Conservation (phyloP, 2,329 filamentous ascomycete genomes). For the Claviceps sorghi region DNA sequence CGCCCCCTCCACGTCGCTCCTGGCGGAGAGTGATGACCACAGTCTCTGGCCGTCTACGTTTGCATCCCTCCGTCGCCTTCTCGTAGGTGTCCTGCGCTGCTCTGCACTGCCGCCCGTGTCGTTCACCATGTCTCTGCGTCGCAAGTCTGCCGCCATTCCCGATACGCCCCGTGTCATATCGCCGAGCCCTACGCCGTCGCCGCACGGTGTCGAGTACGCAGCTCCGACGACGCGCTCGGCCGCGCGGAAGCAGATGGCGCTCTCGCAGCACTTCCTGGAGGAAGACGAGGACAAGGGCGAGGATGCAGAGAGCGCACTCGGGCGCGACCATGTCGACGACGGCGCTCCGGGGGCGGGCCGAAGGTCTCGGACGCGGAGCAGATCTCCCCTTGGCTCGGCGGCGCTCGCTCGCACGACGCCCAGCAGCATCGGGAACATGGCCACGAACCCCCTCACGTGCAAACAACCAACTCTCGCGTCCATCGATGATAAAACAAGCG, state of each 20-base stretch:
- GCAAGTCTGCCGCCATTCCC: slow-evolving; percentile 41
- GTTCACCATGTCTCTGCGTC: slow-evolving; percentile 36
- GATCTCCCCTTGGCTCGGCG: slow-evolving; percentile 46
- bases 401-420: slow-evolving; percentile 39
- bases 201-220: slow-evolving; percentile 35
- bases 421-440: slow-evolving; percentile 28
- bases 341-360: slow-evolving; percentile 29
- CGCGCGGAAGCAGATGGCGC: slow-evolving; percentile 36
- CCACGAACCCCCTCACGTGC: slow-evolving; percentile 12
- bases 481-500: slow-evolving; percentile 5
- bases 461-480: slow-evolving; percentile 8
- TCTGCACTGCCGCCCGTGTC: slow-evolving; percentile 47
- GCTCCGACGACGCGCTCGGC: slow-evolving; percentile 67
- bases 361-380: slow-evolving; percentile 55
- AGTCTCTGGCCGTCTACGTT: slow-evolving; percentile 33
- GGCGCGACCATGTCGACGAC: slow-evolving; percentile 24
- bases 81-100: slow-evolving; percentile 41
- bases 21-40: slow-evolving; percentile 8
- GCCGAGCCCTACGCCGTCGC: slow-evolving; percentile 55
- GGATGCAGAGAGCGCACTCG: slow-evolving; percentile 20
- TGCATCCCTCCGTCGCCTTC: slow-evolving; percentile 31
- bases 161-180: slow-evolving; percentile 78
- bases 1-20: background rate
- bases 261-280: slow-evolving; percentile 44
- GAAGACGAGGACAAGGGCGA: slow-evolving; percentile 37